Evolutionary conservation across 192 early-diverging fungal genomes (phyloP), one percentile per base, ranked within the genome.

Genomic region (Chytriomyces hyalinus): DNA sequence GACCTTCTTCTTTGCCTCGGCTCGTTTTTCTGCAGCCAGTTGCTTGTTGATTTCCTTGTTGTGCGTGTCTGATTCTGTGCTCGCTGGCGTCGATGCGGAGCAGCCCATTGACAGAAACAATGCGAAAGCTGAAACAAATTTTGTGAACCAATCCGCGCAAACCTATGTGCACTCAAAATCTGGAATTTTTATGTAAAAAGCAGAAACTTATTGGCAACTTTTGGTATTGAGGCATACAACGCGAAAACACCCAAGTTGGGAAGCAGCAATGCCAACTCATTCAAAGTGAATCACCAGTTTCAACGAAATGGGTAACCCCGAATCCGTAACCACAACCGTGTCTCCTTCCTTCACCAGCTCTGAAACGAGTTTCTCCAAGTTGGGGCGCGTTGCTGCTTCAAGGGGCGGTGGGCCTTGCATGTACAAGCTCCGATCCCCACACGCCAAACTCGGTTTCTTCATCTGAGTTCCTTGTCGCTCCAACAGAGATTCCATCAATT

Each of bases 321-420:
- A 84, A 82, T 97, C 97, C 0, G 97, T 97, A 49, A 96, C 91
- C 8, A 89, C 91, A 53, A 99, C 86, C 61, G 87, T 90, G 24
- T 92, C 90, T 3, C 90, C 90, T 53, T 89, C 87, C 17, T 81
- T 79, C 22, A 96, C 80, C 61, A 98, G 78, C 4, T 93, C 89
- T 4, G 67, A 59, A 11, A 97, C 71, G 59, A 74, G 74, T 84
- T 93, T 93, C 6, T 65, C 83, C n/a, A 99, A 86, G 80, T 99
- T 99, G 4, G 91, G 91, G n/a, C 94, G 84, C 15, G 94, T 95
- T 1, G 86, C 87, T 62, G 88, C 85, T 82, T 97, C 94, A 44
- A 99, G 83, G 48, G 80, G 70, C 68, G 84, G 85, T 48, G 97
- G 97, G 7, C 90, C 91, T 80, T 94, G 94, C 92, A 96, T 94